These are phyloP conservation scores for Blastobotrys persicus DNA, from an alignment of 1,139 yeast species.

Conservation along the genomic window DNA sequence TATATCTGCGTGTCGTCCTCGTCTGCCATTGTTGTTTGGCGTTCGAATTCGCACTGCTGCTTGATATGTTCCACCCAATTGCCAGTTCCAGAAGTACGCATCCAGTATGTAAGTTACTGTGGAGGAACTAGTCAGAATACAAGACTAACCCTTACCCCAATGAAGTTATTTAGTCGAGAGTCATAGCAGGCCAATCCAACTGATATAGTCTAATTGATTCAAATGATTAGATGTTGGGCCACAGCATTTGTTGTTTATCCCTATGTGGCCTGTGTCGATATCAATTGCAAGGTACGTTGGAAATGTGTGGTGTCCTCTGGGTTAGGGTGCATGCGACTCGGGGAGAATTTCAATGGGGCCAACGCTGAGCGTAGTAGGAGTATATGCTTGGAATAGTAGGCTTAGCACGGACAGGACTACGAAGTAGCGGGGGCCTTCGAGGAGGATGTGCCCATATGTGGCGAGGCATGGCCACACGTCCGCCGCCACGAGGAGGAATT, in stretches of 20 bases:
- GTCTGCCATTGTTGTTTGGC: slow-evolving; percentile 6
- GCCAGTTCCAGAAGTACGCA: not conserved
- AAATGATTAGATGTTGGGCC: too few relatives aligned
- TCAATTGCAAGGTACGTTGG: too few relatives aligned
- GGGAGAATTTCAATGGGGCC: not conserved
- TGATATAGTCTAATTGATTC: too few relatives aligned
- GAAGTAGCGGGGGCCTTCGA: not conserved
- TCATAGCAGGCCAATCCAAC: too few relatives aligned
- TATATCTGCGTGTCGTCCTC: slow-evolving; percentile 12
- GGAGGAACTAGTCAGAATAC: too few relatives aligned
- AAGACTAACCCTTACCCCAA: too few relatives aligned
- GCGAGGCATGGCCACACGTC: not conserved
- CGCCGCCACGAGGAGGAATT: slow-evolving; percentile 15
- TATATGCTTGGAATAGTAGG: not conserved
- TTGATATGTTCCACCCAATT: not conserved
- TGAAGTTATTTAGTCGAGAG: too few relatives aligned
- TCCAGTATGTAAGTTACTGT: too few relatives aligned
- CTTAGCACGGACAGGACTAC: not conserved
- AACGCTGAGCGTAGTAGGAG: not conserved
- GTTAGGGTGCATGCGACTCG: not conserved
- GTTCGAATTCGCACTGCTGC: not conserved
- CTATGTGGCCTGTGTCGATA: too few relatives aligned
- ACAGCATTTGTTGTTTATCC: too few relatives aligned
- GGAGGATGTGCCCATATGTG: not conserved
- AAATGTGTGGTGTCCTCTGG: too few relatives aligned